These are phyloP conservation scores for Lathyrus oleraceus DNA, from an alignment of 306 rosid genomes.

Conservation along the genomic window DNA sequence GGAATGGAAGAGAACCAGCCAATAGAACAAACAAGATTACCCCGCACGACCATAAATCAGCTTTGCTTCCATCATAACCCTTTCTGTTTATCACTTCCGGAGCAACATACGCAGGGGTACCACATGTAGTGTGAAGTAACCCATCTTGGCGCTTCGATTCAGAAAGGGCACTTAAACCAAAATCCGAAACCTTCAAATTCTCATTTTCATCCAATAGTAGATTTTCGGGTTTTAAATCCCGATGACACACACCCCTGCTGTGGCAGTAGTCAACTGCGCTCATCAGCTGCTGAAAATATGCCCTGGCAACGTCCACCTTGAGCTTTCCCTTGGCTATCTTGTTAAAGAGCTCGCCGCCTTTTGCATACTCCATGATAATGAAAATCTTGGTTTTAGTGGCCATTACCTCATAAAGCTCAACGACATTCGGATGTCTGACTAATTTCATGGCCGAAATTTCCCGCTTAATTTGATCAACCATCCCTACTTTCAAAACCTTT, in stretches of 20 bases:
- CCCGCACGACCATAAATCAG: slow-evolving; percentile 99
- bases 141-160: slow-evolving; percentile 84
- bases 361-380: slow-evolving; percentile 86
- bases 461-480: slow-evolving; percentile 88
- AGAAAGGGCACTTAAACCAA: slow-evolving; percentile 86
- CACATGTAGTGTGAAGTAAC: slow-evolving; percentile 91
- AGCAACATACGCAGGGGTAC: slow-evolving; percentile 95
- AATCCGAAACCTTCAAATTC: slow-evolving; percentile 89
- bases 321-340: slow-evolving; percentile 90
- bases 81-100: slow-evolving; percentile 87
- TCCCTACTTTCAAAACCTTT: slow-evolving; percentile 79
- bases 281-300: slow-evolving; percentile 83
- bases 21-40: slow-evolving; percentile 85
- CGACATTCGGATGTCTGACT: slow-evolving; percentile 75
- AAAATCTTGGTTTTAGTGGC: slow-evolving; percentile 93
- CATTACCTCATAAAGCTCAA: slow-evolving; percentile 96
- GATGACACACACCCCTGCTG: slow-evolving; percentile 82
- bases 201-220: slow-evolving; percentile 86
- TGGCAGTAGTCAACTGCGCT: slow-evolving; percentile 95
- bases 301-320: slow-evolving; percentile 72
- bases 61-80: slow-evolving; percentile 88
- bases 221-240: slow-evolving; percentile 95
- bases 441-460: slow-evolving; percentile 89
- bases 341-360: slow-evolving; percentile 93
- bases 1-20: slow-evolving; percentile 95